Base-by-base conservation (phyloP, 2,329 filamentous ascomycete species). In the Sporothrix phasma region DNA sequence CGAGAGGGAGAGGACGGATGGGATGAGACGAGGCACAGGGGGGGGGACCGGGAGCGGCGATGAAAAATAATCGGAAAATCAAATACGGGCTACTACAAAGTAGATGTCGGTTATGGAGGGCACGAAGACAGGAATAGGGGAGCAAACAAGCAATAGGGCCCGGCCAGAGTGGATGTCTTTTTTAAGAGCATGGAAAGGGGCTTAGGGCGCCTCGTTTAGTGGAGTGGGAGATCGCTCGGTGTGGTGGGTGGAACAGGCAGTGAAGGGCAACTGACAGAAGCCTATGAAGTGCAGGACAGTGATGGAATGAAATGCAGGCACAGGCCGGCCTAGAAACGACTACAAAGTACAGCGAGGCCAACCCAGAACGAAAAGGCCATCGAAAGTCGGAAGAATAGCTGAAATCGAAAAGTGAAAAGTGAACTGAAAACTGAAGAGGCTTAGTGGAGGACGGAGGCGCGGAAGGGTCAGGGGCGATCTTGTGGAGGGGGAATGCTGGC, bases 141-240 rank as follows among this genome's bases (percentile, higher is more conserved):
- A 64, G 45, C 34, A 64, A 51, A 29, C 15, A 61, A 62, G 37
- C 46, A 54, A 61, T 54, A 56, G 56, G 63, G 47, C n/a, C n/a
- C n/a, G n/a, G n/a, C 62, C 15, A 29, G 37, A 26, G 24, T 64
- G 39, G 62, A 53, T 37, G 56, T 43, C 39, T 45, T 31, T 34
- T 56, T 46, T n/a, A n/a, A n/a, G 17, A 47, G 46, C 46, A 53
- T 3, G 46, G 49, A 64, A 61, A 64, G 46, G 56, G 56, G 63
- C 46, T 47, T 61, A 61, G 63, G 56, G 56, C 46, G 62, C 54
- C 11, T 64, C 45, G n/a, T 61, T 61, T 43, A 60, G 54, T 53
- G 53, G 53, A 37, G 62, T 47, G 62, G 26, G 31, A 22, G 43
- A 61, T 53, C 60, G 31, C 58, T 61, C 58, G 58, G 43, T 29